A percentile compares a stretch with the other conserved stretches of the same genome.
These are phyloP conservation scores for Leishmania turanica DNA, from an alignment of 208 protist species.

Conservation along the genomic window DNA sequence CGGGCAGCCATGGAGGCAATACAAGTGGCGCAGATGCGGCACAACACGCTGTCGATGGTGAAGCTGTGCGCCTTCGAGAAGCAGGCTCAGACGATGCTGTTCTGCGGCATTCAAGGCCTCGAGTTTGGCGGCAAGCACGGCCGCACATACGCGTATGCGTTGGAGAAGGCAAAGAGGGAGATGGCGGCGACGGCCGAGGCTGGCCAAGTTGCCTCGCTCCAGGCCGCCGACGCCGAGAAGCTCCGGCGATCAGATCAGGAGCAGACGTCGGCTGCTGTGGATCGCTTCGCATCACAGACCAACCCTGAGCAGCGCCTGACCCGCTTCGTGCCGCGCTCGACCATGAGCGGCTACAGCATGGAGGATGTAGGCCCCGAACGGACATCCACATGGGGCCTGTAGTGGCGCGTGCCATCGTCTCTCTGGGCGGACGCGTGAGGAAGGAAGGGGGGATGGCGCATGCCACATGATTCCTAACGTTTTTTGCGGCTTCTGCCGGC, in stretches of 20 bases:
- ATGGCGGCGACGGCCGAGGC: conserved; percentile 42
- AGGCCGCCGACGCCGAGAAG: conserved; percentile 44
- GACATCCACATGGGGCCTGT: conserved; percentile 63
- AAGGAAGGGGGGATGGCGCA: background rate
- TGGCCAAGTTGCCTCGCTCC: conserved; percentile 38
- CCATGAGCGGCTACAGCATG: conserved; percentile 41
- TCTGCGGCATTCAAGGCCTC: conserved; percentile 62
- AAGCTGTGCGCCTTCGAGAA: conserved; percentile 63
- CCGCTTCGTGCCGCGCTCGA: conserved; percentile 58
- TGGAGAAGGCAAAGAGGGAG: conserved; percentile 77
- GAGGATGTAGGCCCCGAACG: conserved; percentile 73
- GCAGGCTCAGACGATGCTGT: conserved; percentile 68
- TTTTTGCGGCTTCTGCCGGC: background rate
- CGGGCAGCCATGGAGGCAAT: conserved; percentile 52
- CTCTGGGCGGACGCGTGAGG: background rate
- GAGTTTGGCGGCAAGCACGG: conserved; percentile 88
- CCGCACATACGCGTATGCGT: conserved; percentile 82
- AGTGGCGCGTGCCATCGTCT: background rate
- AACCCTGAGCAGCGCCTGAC: conserved; percentile 85
- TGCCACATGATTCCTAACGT: background rate
- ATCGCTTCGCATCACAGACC: conserved; percentile 86
- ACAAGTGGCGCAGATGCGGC: conserved; percentile 65
- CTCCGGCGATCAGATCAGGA: conserved; percentile 57
- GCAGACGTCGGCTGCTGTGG: conserved; percentile 30
- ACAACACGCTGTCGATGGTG: conserved; percentile 68